Percentiles rank a stretch among this genome's conserved stretches.
Conservation (phyloP, 148 eudicot species). For the Vaccinium corymbosum region DNA sequence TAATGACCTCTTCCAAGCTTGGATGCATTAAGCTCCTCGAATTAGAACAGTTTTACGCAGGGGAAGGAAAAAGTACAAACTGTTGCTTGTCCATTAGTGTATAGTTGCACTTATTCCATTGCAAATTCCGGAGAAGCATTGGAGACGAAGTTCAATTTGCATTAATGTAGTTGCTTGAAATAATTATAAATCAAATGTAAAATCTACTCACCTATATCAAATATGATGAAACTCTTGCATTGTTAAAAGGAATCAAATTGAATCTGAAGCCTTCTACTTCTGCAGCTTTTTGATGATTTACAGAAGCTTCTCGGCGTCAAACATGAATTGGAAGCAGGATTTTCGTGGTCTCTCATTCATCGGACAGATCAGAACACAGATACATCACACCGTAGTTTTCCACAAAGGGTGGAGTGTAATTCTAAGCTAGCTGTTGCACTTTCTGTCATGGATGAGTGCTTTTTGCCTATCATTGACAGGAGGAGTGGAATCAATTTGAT, state of each 20-base stretch:
- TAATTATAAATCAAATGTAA: not conserved
- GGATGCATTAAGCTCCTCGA: not conserved
- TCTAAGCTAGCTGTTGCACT: conserved; percentile 92
- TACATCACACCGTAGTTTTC: conserved; percentile 41
- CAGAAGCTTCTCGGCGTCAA: conserved; percentile 87
- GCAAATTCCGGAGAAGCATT: not conserved
- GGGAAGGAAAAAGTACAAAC: not conserved
- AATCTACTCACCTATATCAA: not conserved
- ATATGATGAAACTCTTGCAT: not conserved
- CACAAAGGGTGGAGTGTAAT: conserved; percentile 79
- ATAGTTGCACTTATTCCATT: not conserved
- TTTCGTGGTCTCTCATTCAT: conserved; percentile 86
- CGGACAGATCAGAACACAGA: conserved; percentile 59
- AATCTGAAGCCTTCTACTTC: conserved; percentile 22
- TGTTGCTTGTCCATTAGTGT: not conserved
- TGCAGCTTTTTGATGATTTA: conserved; percentile 62
- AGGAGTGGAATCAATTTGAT: conserved; percentile 85
- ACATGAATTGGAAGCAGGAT: conserved; percentile 77
- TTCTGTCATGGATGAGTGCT: conserved; percentile 92
- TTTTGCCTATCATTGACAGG: conserved; percentile 84
- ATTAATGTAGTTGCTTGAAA: not conserved
- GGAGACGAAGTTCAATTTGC: not conserved
- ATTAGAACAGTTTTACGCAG: not conserved
- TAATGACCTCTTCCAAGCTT: not conserved
- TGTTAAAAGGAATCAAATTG: not conserved